Evolutionary conservation across 768 basidiomycete genomes (phyloP).

Genomic region (Saitozyma sp.): DNA sequence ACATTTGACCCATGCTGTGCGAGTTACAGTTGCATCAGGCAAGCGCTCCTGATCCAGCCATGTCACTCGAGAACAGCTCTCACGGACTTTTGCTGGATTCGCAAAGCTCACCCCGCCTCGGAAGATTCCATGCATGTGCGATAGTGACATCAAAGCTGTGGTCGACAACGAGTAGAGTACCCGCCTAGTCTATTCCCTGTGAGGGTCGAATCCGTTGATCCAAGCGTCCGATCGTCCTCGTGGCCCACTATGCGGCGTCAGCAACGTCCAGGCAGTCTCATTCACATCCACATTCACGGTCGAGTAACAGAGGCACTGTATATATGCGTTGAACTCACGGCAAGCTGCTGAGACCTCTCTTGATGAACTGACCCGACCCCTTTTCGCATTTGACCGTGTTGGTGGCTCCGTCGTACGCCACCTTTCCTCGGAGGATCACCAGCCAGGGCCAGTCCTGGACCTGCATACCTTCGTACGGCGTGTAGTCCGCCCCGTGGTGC

Average conservation of each 20-base stretch:
- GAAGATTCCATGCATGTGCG: too few relatives aligned
- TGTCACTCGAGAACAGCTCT: too few relatives aligned
- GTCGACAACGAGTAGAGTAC: too few relatives aligned
- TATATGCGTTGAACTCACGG: constrained; percentile 23
- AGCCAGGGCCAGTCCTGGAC: constrained; percentile 52
- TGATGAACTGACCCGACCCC: constrained; percentile 28
- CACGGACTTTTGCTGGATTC: too few relatives aligned
- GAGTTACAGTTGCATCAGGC: too few relatives aligned
- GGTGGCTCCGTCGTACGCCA: constrained; percentile 25
- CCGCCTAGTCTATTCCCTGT: background rate
- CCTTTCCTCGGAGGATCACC: constrained; percentile 26
- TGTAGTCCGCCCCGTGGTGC: constrained; percentile 51
- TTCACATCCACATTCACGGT: background rate
- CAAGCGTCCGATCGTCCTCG: constrained; percentile 23
- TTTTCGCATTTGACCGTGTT: constrained; percentile 18
- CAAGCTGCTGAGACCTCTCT: constrained; percentile 25
- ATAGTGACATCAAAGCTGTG: too few relatives aligned
- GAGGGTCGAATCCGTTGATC: constrained; percentile 34
- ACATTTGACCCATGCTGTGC: too few relatives aligned
- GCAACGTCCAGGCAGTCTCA: background rate
- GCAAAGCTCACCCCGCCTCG: too few relatives aligned
- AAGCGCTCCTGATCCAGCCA: too few relatives aligned
- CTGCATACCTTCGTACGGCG: constrained; percentile 52
- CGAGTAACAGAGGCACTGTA: background rate
- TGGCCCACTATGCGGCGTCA: constrained; percentile 20